Base-by-base conservation (phyloP, 345 rosid genomes). In the Nasturtium officinale region DNA sequence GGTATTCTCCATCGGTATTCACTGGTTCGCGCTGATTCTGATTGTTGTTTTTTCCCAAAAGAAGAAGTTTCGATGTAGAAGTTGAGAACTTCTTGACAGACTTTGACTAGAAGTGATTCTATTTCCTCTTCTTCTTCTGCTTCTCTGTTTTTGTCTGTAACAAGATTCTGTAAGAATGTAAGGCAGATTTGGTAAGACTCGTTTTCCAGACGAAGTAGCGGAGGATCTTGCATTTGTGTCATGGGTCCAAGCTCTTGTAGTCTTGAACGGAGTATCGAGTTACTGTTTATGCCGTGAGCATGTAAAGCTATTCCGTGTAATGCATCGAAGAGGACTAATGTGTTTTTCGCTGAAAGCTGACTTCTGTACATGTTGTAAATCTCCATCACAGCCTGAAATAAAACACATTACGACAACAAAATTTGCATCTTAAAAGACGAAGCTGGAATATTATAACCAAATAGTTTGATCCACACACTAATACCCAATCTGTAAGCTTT, bases 151-250 rank as follows among this genome's bases (percentile, higher is more conserved):
- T 75, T 74, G 75, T 87, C 97, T 59, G 78, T 48, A 47, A 88
- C 73, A 16, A 91, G 88, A 77, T 95, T 86, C 79, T 91, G 99
- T 71, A 95, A 74, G 80, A 95, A 88, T 42, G 93, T 86, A 61
- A 95, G 90, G 80, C 99, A 90, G 71, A 91, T 86, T 73, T 95
- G 99, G 72, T 83, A 95, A 21, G 98, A 95, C 79, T 95, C 99
- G 52, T 90, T 95, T 79, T 95, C 99, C 5, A 95, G 87, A 47
- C 99, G 97, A 16, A 95, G 77, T 1, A 95, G 73, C 3, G 99
- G 99, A 57, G 99, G 99, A 79, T 90, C 98, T 81, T 90, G 99
- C 97, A 95, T 92, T 72, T 95, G 99, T 37, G 94, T 90, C 85
- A 90, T 84, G 42, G 96, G 79, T 73, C 90, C 92, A 72, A 88